A percentile compares a stretch with the other conserved stretches of the same genome.
phyloP scores from a whole-genome alignment of 345 rosid genomes.

The Pugionium dolabratum region DNA sequence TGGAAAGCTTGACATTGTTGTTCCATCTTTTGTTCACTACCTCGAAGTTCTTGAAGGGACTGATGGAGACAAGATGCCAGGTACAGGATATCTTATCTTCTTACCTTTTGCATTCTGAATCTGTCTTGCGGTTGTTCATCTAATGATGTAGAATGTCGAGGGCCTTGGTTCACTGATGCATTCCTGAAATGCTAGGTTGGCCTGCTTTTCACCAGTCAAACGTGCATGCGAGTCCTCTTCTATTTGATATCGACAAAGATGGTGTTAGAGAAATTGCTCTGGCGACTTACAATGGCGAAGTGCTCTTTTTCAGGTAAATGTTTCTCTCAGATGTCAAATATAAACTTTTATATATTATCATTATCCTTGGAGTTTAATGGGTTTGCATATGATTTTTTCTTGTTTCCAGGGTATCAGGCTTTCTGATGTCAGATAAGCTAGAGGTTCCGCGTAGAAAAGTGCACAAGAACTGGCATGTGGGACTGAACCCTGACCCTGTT shows the following conservation, averaged over 20 bases:
- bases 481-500: slow-evolving; percentile 81
- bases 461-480: slow-evolving; percentile 88
- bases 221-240: slow-evolving; percentile 94
- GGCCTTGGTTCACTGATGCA: slow-evolving; percentile 21
- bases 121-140: slow-evolving; percentile 7
- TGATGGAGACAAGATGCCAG: slow-evolving; percentile 99
- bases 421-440: slow-evolving; percentile 90
- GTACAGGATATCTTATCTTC: slow-evolving; percentile 40
- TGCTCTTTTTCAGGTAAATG: slow-evolving; percentile 85
- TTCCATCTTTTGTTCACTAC: slow-evolving; percentile 95
- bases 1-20: slow-evolving; percentile 96
- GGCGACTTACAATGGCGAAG: slow-evolving; percentile 97
- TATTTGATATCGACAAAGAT: slow-evolving; percentile 93
- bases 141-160: background rate
- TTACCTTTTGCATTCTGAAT: slow-evolving; percentile 1
- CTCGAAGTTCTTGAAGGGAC: slow-evolving; percentile 98
- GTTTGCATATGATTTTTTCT: slow-evolving; percentile 18
- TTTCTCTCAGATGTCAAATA: background rate
- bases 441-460: slow-evolving; percentile 89
- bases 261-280: slow-evolving; percentile 93
- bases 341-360: background rate
- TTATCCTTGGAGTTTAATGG: slow-evolving; percentile 12
- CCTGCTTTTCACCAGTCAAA: slow-evolving; percentile 99
- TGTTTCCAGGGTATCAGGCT: slow-evolving; percentile 82
- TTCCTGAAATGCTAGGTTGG: slow-evolving; percentile 69